These are phyloP conservation scores for Cordyceps fumosorosea DNA, from an alignment of 2,329 filamentous ascomycete genomes.

Conservation along the genomic window DNA sequence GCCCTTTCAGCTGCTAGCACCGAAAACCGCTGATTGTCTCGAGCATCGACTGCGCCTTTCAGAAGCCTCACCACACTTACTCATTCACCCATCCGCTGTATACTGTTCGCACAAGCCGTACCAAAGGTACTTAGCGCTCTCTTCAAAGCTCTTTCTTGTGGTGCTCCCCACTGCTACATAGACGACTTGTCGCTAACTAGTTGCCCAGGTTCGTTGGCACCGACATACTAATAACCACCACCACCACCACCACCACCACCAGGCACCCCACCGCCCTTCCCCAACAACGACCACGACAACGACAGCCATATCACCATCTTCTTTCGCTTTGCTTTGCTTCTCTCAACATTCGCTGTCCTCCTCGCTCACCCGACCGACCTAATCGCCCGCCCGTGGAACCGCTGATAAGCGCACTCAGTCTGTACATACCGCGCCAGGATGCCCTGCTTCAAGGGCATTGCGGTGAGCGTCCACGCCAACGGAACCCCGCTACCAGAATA, in stretches of 20 bases:
- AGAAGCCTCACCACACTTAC: neutral
- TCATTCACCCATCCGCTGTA: neutral
- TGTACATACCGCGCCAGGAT: slow-evolving; percentile 34
- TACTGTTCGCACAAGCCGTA: neutral
- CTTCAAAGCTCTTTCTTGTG: neutral
- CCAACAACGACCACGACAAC: slow-evolving; percentile 5
- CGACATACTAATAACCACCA: neutral
- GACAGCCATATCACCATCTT: neutral
- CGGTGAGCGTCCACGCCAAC: slow-evolving; percentile 88
- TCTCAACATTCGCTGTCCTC: neutral
- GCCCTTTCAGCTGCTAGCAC: neutral
- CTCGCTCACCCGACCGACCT: neutral
- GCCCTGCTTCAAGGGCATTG: slow-evolving; percentile 99
- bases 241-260: neutral
- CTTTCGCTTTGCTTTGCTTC: slow-evolving; percentile 8
- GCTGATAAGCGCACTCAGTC: neutral
- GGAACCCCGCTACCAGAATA: slow-evolving; percentile 80
- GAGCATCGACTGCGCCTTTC: neutral
- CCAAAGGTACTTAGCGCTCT: neutral
- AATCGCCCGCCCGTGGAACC: neutral
- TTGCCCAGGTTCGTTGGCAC: neutral
- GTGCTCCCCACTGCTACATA: neutral
- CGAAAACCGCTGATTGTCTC: neutral
- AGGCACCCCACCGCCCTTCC: slow-evolving; percentile 13
- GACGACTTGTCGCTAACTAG: neutral